Conservation (phyloP, 2,329 filamentous ascomycete genomes). For the Cryphonectria radicalis region DNA sequence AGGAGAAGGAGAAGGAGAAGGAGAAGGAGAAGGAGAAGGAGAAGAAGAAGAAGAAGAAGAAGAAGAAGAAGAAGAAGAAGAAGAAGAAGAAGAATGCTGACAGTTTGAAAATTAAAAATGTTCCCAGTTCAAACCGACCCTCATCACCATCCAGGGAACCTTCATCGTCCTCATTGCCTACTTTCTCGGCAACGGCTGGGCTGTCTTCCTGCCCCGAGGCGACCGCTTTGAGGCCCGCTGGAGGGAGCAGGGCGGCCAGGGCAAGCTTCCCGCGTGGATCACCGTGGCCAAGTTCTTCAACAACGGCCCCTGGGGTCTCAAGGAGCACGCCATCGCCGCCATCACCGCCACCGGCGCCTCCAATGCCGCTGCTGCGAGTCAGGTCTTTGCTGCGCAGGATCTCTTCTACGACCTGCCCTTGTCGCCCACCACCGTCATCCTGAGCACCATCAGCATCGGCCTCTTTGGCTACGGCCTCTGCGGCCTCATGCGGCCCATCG, state of each 20-base stretch:
- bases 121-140: constrained; percentile 56
- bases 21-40: too few relatives aligned
- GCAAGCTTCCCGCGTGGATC: constrained; percentile 48
- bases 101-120: too few relatives aligned
- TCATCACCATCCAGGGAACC: constrained; percentile 52
- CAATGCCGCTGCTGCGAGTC: constrained; percentile 48
- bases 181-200: constrained; percentile 56
- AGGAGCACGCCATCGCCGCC: constrained; percentile 59
- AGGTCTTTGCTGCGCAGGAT: constrained; percentile 53
- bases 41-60: too few relatives aligned
- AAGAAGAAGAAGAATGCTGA: too few relatives aligned
- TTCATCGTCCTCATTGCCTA: constrained; percentile 63
- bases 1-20: too few relatives aligned
- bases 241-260: constrained; percentile 46
- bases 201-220: constrained; percentile 53
- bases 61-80: too few relatives aligned
- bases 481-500: constrained; percentile 57
- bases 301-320: constrained; percentile 54
- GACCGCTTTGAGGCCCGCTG: constrained; percentile 54
- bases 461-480: constrained; percentile 60
- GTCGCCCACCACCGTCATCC: constrained; percentile 50
- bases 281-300: constrained; percentile 51
- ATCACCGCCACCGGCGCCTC: constrained; percentile 60
- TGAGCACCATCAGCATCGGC: constrained; percentile 57
- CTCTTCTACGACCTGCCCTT: constrained; percentile 56